Evolutionary conservation across 306 rosid species (phyloP).

Genomic region (Datisca glomerata): DNA sequence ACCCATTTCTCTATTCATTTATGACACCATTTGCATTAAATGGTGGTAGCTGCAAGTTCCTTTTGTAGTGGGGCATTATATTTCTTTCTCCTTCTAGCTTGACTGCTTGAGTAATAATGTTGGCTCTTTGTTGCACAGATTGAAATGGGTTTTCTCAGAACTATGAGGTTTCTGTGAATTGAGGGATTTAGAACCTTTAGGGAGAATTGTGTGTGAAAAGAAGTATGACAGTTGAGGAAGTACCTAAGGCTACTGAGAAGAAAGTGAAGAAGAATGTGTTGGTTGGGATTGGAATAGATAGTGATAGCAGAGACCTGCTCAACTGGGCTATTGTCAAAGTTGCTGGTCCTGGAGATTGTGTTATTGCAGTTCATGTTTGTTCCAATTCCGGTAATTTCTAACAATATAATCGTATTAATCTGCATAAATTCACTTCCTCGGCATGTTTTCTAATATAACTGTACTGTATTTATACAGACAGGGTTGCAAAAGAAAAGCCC

Average conservation of each 20-base stretch:
- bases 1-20: neutral
- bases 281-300: conserved; percentile 65
- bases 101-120: conserved; percentile 17
- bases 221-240: conserved; percentile 35
- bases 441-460: neutral
- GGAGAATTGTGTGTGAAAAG: conserved; percentile 1
- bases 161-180: conserved; percentile 9
- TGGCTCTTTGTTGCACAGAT: conserved; percentile 26
- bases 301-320: conserved; percentile 48
- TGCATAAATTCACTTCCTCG: neutral
- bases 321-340: conserved; percentile 82
- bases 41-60: conserved; percentile 9
- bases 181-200: conserved; percentile 13
- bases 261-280: conserved; percentile 36
- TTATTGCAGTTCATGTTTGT: conserved; percentile 61
- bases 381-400: conserved; percentile 36
- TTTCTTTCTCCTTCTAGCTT: conserved; percentile 3
- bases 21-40: conserved; percentile 18
- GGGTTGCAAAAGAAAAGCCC: conserved; percentile 29
- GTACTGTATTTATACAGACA: conserved; percentile 22
- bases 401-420: neutral
- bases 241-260: conserved; percentile 12
- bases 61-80: conserved; percentile 10
- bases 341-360: conserved; percentile 75
- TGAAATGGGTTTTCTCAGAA: conserved; percentile 22